Base-by-base conservation (phyloP, 352 stramenopile genomes). In the Phytophthora constricta region DNA sequence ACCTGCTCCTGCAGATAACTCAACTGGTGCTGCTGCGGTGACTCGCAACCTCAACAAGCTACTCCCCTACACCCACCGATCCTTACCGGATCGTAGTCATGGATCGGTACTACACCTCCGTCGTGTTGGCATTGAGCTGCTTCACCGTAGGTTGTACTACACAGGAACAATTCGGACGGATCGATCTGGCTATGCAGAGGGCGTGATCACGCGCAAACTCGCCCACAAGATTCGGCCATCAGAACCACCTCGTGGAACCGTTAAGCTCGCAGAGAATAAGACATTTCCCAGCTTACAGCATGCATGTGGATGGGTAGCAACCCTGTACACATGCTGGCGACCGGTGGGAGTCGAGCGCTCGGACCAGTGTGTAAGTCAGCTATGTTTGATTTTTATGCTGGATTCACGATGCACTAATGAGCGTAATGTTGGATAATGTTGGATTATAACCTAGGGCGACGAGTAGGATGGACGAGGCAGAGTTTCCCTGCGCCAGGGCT, bases 321-420 rank as follows among this genome's bases (percentile, higher is more conserved):
- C 34, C 57, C 57, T 20, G 58, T 65, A 5, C 58, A 65, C 37
- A 53, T 58, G 37, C 11, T 65, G 7, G 56, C 33, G 3, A 50
- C 33, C 1, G 58, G 47, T 10, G 37, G 58, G n/a, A 51, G 58
- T 25, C 25, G 58, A 5, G 14, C 16, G 14, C 17, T 53, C 1
- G 54, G 42, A 9, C 19, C 26, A 34, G 54, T 62, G n/a, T 46
- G 54, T 54, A 62, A 47, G 54, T 53, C 14, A 2, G 25, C 28
- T 43, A 61, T 61, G 26, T 61, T 52, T 23, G 53, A 31, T 17
- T 2, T n/a, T 27, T 34, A 56, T 50, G 56, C 27, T 63, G 45
- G 56, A 25, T 42, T 17, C 22, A 13, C 7, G 31, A 13, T 49
- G 27, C n/a, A 51, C 9, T 14, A 9, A 20, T 9, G 1, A 16